These are phyloP conservation scores for Anaeramoeba ignava DNA, from an alignment of 78 protist genomes.

Conservation along the genomic window DNA sequence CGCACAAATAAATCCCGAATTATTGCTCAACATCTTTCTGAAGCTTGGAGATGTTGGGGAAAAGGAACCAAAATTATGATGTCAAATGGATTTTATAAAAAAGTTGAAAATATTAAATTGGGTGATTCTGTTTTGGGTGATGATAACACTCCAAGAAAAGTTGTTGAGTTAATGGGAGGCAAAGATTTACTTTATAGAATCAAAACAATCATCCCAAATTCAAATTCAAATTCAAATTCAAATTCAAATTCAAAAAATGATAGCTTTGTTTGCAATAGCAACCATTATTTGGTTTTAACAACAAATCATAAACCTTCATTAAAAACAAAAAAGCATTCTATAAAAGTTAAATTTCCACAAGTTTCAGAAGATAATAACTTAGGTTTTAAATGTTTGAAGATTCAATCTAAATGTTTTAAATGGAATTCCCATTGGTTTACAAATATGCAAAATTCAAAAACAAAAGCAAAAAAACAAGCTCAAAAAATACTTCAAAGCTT, in stretches of 20 bases:
- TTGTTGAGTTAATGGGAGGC: neutral
- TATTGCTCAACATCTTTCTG: conserved; percentile 88
- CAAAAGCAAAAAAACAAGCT: no score
- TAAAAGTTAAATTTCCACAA: no score
- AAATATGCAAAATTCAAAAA: no score
- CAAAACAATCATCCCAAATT: neutral
- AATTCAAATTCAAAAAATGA: neutral
- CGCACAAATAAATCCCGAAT: conserved; percentile 75
- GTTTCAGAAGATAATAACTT: no score
- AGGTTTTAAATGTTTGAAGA: no score
- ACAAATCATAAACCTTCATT: no score
- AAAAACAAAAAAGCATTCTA: no score
- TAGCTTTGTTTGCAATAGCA: neutral
- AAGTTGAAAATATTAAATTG: neutral
- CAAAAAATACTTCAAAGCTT: no score
- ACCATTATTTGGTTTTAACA: neutral
- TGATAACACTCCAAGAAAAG: neutral
- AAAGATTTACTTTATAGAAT: neutral
- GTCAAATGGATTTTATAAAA: neutral
- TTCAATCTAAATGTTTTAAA: no score
- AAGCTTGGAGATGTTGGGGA: conserved; percentile 91
- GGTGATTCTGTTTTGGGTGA: neutral
- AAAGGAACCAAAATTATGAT: neutral
- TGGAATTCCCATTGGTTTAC: no score
- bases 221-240: neutral